Percentiles rank a stretch among this genome's conserved stretches.
Evolutionary conservation across 1,284 basidiomycete genomes (phyloP).

Genomic region (Lentinula novae-zelandiae): DNA sequence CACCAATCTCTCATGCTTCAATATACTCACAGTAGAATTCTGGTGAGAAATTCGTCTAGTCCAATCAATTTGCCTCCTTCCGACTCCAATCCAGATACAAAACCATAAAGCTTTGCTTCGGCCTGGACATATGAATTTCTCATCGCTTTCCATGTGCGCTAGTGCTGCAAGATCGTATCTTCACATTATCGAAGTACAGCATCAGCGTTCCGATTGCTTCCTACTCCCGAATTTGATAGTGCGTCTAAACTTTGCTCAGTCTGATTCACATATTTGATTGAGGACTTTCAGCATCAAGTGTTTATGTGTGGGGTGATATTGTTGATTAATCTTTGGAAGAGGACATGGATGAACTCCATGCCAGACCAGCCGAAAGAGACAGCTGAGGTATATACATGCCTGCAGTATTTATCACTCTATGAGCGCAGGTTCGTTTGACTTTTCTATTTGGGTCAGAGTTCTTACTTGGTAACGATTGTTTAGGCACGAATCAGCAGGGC

Average conservation of each 20-base stretch:
- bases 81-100: background rate
- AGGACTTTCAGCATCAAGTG: slow-evolving; percentile 19
- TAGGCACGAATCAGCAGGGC: slow-evolving; percentile 7
- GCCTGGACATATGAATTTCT: slow-evolving; percentile 5
- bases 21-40: background rate
- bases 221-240: slow-evolving; percentile 1
- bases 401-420: slow-evolving; percentile 47
- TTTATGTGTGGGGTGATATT: slow-evolving; percentile 49
- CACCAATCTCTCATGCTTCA: slow-evolving; percentile 7
- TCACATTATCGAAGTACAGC: slow-evolving; percentile 3
- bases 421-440: slow-evolving; percentile 25
- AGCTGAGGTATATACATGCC: slow-evolving; percentile 63
- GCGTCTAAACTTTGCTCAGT: background rate
- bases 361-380: slow-evolving; percentile 54
- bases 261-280: background rate
- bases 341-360: slow-evolving; percentile 47
- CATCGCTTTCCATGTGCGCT: slow-evolving; percentile 3
- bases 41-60: background rate
- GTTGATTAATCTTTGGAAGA: slow-evolving; percentile 69
- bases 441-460: background rate
- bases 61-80: too few relatives aligned
- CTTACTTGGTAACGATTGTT: background rate
- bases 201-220: background rate
- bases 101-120: slow-evolving; percentile 3
- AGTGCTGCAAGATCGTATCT: slow-evolving; percentile 4